Conservation (phyloP, 257 asterid species). For the Eucommia ulmoides region DNA sequence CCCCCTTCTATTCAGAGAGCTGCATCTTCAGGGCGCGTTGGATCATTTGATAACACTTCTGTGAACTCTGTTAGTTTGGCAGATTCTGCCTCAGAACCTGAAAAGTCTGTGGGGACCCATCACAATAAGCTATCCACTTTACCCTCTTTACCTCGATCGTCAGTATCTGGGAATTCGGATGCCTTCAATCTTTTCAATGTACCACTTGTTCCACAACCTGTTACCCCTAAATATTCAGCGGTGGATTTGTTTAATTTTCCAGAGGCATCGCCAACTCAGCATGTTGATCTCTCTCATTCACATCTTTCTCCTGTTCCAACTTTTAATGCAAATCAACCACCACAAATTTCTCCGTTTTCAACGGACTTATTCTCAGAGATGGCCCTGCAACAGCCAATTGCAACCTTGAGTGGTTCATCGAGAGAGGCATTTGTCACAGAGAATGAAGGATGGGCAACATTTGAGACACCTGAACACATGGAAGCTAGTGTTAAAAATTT, state of each 20-base stretch:
- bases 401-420: constrained; percentile 15
- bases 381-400: constrained; percentile 30
- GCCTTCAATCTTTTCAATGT: constrained; percentile 41
- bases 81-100: constrained; percentile 27
- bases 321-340: constrained; percentile 26
- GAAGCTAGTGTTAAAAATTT: constrained; percentile 24
- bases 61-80: constrained; percentile 15
- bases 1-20: constrained; percentile 38
- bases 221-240: constrained; percentile 23
- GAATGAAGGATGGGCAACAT: constrained; percentile 46
- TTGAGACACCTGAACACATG: constrained; percentile 30
- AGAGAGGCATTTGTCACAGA: constrained; percentile 10
- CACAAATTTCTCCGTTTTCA: constrained; percentile 24
- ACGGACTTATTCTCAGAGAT: constrained; percentile 33
- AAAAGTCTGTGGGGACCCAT: constrained; percentile 20
- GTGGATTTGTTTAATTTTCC: constrained; percentile 23
- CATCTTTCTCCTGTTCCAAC: constrained; percentile 27
- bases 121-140: constrained; percentile 15
- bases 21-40: constrained; percentile 56
- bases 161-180: constrained; percentile 16
- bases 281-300: constrained; percentile 31
- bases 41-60: constrained; percentile 42
- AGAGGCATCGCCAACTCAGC: constrained; percentile 22
- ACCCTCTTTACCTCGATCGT: constrained; percentile 22
- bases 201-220: constrained; percentile 24